A percentile compares a stretch with the other conserved stretches of the same genome.
These are phyloP conservation scores for Thermothielavioides terrestris DNA, from an alignment of 495 filamentous ascomycete species.

Conservation along the genomic window DNA sequence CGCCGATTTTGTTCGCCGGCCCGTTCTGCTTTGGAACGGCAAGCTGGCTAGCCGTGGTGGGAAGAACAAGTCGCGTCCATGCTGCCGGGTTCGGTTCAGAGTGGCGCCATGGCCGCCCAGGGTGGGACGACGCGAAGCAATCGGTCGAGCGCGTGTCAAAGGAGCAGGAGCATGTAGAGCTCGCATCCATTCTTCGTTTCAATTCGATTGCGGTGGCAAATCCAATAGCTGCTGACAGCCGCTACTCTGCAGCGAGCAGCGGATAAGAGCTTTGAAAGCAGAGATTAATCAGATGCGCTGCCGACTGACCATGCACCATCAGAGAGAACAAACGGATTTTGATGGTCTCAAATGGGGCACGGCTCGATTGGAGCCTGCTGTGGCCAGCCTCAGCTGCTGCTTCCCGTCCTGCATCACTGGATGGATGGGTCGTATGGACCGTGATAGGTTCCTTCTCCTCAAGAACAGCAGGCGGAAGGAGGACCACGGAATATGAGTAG, in stretches of 20 bases:
- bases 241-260: background rate
- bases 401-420: conserved; percentile 14
- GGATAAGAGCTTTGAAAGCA: background rate
- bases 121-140: conserved; percentile 3
- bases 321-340: background rate
- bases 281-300: conserved; percentile 3
- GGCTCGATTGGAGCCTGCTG: background rate
- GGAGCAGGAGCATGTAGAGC: conserved; percentile 2
- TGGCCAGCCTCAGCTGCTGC: conserved; percentile 13
- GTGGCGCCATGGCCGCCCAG: conserved; percentile 1
- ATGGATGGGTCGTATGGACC: background rate
- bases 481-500: too few relatives aligned
- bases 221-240: background rate
- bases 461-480: conserved; percentile 4
- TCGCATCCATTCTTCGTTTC: conserved; percentile 10
- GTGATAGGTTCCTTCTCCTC: conserved; percentile 7
- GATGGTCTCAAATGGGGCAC: too few relatives aligned
- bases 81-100: background rate
- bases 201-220: background rate
- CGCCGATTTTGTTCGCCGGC: conserved; percentile 25
- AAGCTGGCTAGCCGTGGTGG: conserved; percentile 18
- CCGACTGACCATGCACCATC: background rate
- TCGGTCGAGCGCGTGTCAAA: conserved; percentile 10
- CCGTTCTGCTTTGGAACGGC: conserved; percentile 7
- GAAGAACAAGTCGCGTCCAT: conserved; percentile 6